These are phyloP conservation scores for Botrytis fabae DNA, from an alignment of 2,329 filamentous ascomycete species.

Conservation along the genomic window DNA sequence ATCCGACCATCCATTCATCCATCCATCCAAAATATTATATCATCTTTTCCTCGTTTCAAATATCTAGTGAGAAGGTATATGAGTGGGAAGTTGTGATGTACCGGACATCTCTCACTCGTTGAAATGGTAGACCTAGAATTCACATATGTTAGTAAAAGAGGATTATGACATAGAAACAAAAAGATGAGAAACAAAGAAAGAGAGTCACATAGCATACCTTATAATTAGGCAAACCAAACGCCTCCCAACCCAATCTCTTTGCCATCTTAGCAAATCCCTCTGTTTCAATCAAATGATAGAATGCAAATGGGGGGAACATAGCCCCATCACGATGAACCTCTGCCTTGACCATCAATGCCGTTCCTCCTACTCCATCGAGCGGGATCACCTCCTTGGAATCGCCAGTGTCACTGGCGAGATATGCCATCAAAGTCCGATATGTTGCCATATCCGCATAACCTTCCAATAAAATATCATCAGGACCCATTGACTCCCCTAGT, in stretches of 20 bases:
- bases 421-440: conserved; percentile 88
- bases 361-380: conserved; percentile 91
- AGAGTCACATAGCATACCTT: conserved; percentile 57
- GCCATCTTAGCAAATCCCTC: conserved; percentile 99
- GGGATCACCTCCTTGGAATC: conserved; percentile 65
- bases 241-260: conserved; percentile 78
- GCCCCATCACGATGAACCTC: conserved; percentile 96
- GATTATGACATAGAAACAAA: neutral
- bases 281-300: conserved; percentile 96
- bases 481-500: conserved; percentile 76
- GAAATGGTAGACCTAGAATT: conserved; percentile 76
- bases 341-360: conserved; percentile 88
- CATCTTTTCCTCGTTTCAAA: conserved; percentile 15
- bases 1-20: neutral
- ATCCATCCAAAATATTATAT: conserved; percentile 18
- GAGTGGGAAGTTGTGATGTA: conserved; percentile 19
- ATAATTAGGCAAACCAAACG: conserved; percentile 92
- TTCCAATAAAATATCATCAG: conserved; percentile 89
- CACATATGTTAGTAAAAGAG: neutral
- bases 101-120: conserved; percentile 63
- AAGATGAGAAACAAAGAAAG: neutral
- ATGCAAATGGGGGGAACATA: conserved; percentile 96
- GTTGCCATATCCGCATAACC: conserved; percentile 93
- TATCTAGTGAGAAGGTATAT: conserved; percentile 23
- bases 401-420: conserved; percentile 62